Conservation (phyloP, 140 eudicot genomes). For the Flaveria floridana region DNA sequence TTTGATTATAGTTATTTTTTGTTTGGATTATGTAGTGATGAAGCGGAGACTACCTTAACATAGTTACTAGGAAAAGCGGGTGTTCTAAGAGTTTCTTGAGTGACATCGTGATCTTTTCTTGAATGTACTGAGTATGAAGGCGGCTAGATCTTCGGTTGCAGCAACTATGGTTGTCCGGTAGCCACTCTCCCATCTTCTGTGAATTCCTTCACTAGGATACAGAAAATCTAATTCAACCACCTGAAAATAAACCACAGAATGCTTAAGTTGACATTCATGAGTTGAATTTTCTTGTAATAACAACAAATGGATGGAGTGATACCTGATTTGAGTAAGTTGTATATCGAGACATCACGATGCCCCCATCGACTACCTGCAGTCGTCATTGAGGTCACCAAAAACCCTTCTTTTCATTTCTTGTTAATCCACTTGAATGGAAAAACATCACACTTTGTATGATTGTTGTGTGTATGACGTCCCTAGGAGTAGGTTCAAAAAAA, state of each 20-base stretch:
- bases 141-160: conserved; percentile 61
- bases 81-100: conserved; percentile 61
- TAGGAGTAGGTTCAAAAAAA: conserved; percentile 15
- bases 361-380: conserved; percentile 67
- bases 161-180: conserved; percentile 56
- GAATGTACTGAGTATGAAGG: conserved; percentile 48
- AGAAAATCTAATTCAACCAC: conserved; percentile 59
- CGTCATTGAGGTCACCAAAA: conserved; percentile 53
- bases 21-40: not conserved
- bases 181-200: conserved; percentile 54
- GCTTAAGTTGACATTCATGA: not conserved
- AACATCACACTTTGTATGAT: conserved; percentile 55
- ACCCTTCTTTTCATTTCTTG: conserved; percentile 65
- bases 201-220: conserved; percentile 64
- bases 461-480: conserved; percentile 54
- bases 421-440: conserved; percentile 60
- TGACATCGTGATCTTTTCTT: conserved; percentile 53
- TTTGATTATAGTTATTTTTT: no score
- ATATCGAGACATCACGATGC: conserved; percentile 59
- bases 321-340: conserved; percentile 58
- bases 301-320: conserved; percentile 2
- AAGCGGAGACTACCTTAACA: conserved; percentile 45
- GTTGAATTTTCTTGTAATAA: not conserved
- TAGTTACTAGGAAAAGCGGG: conserved; percentile 54
- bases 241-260: conserved; percentile 23